Conservation (phyloP, 2,329 filamentous ascomycete genomes). For the Claviceps spartinae region DNA sequence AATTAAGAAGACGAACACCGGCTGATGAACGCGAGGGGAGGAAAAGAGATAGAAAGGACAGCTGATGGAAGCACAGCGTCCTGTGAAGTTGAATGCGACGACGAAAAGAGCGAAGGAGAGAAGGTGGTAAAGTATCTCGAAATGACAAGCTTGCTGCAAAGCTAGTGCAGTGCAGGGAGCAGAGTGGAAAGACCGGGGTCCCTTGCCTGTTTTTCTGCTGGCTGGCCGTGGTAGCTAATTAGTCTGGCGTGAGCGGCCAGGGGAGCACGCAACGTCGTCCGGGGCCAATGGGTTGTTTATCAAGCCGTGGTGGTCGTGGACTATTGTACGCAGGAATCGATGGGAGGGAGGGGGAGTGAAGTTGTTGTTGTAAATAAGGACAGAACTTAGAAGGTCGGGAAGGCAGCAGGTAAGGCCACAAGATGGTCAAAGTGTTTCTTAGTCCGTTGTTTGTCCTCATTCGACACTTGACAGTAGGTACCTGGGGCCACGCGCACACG, state of each 20-base stretch:
- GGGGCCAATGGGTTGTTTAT: not conserved
- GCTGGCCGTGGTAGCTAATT: conserved; percentile 1
- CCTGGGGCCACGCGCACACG: not conserved
- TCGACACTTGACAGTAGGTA: not conserved
- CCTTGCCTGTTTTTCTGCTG: conserved; percentile 5
- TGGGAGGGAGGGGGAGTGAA: not conserved
- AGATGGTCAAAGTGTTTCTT: not conserved
- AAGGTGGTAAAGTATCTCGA: conserved; percentile 2
- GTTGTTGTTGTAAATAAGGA: not conserved
- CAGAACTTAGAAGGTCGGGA: not conserved
- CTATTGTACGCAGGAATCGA: not conserved
- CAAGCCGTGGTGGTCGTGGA: not conserved
- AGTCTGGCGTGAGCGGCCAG: not conserved
- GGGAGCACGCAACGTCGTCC: conserved; percentile 1
- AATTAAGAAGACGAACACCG: not conserved
- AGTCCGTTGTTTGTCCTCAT: not conserved
- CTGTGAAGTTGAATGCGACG: not conserved
- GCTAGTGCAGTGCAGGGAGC: conserved; percentile 1
- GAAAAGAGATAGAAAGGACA: not conserved
- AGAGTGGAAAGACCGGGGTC: conserved; percentile 1
- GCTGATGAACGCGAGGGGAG: not conserved
- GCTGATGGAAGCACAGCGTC: conserved; percentile 1
- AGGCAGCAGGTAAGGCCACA: not conserved
- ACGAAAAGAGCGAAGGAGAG: not conserved
- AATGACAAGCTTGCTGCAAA: conserved; percentile 1